Evolutionary conservation across 768 basidiomycete species (phyloP).

Genomic region (Amanita jacksonii): DNA sequence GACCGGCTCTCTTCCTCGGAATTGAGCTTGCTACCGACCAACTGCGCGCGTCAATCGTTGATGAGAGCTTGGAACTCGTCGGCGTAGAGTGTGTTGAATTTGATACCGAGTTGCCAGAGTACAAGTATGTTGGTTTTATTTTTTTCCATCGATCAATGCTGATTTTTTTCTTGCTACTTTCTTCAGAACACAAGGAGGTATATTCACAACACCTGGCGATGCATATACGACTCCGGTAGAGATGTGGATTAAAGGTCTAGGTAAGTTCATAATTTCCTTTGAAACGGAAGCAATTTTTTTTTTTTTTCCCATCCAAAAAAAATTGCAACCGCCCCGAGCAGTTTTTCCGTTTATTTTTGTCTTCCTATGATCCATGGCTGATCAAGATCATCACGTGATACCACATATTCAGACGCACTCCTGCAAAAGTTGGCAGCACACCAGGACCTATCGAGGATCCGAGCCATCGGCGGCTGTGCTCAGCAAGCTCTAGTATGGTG

Average conservation of each 20-base stretch:
- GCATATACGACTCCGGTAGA: constrained; percentile 84
- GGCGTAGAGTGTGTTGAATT: constrained; percentile 81
- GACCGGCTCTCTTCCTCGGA: constrained; percentile 63
- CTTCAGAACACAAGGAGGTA: constrained; percentile 72
- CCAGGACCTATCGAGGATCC: constrained; percentile 62
- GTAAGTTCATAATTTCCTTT: constrained; percentile 33
- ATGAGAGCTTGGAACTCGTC: constrained; percentile 72
- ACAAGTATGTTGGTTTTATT: constrained; percentile 43
- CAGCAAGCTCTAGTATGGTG: constrained; percentile 86
- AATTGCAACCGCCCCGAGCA: no score
- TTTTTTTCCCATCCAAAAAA: constrained; percentile 16
- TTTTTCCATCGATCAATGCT: constrained; percentile 8
- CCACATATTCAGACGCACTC: constrained; percentile 43
- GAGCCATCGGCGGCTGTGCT: constrained; percentile 68
- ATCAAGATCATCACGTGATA: constrained; percentile 24
- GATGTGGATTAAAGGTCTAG: constrained; percentile 85
- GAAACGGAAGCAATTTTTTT: constrained; percentile 56
- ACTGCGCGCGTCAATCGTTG: constrained; percentile 73
- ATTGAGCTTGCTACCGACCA: constrained; percentile 82
- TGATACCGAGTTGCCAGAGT: constrained; percentile 69
- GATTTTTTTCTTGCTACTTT: constrained; percentile 3
- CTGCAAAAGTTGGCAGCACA: constrained; percentile 65
- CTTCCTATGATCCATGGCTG: no score
- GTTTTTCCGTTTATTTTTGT: constrained; percentile 19
- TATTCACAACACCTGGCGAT: constrained; percentile 80